phyloP scores from a whole-genome alignment of 257 asterid genomes.

The Solanum medicagineum region DNA sequence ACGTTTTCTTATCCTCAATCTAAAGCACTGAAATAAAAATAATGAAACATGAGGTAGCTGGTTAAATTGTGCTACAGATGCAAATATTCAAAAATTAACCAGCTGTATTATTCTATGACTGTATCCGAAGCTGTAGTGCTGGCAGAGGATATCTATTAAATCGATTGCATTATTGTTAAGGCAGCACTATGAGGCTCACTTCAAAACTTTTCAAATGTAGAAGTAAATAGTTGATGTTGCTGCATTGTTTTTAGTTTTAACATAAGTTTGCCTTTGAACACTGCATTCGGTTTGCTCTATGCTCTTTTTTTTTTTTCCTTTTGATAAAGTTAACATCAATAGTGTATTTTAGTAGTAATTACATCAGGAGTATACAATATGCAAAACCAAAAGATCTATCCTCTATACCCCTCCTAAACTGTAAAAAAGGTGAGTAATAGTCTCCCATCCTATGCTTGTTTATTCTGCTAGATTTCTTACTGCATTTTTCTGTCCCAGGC shows the following conservation, averaged over 20 bases:
- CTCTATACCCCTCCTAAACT: too few species aligned
- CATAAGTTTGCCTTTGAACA: background rate
- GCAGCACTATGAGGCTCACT: background rate
- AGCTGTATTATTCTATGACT: background rate
- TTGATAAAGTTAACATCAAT: too few species aligned
- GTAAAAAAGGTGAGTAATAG: too few species aligned
- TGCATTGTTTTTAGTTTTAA: background rate
- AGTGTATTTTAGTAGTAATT: too few species aligned
- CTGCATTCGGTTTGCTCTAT: background rate
- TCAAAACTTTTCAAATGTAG: background rate
- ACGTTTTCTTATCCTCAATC: background rate
- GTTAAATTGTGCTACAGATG: background rate
- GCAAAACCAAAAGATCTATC: too few species aligned
- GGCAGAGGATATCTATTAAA: background rate
- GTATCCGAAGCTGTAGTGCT: background rate
- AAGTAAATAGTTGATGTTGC: background rate
- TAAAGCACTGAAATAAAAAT: background rate
- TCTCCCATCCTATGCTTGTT: background rate
- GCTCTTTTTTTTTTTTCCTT: too few species aligned
- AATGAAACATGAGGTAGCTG: background rate
- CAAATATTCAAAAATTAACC: background rate
- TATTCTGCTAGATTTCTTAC: conserved; percentile 3
- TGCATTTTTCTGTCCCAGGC: conserved; percentile 44
- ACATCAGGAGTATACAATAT: too few species aligned
- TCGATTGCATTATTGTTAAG: background rate